Base-by-base conservation (phyloP, 495 filamentous ascomycete species). In the Penicillium verhagenii region DNA sequence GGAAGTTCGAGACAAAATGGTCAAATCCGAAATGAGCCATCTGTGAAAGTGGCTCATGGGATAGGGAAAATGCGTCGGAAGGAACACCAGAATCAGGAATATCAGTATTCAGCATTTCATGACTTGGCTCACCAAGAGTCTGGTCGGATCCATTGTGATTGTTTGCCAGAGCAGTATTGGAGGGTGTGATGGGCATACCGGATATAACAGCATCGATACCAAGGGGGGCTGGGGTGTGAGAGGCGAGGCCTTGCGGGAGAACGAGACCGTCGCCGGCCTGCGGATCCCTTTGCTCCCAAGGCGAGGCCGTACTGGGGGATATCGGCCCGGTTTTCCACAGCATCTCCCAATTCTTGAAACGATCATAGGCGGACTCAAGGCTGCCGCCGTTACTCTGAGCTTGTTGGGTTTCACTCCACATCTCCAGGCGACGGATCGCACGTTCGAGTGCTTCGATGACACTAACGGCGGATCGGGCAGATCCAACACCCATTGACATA, bases 311-410 rank as follows among this genome's bases (percentile, higher is more conserved):
- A 4, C 63, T 58, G 1, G 74, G 73, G 2, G 73, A 77, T 0
- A 76, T 58, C 7, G 75, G 75, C 4, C 76, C 77, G 7, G 73
- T 73, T 51, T 79, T 78, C 77, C 77, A 80, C 6, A 79, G 71
- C 73, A 77, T 76, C 43, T 79, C 75, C 77, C 77, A 80, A 21
- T 74, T 78, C 39, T 80, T 80, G 63, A 80, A 80, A 1, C 72
- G 67, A 50, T 78, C 77, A 40, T 80, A 80, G 18, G 72, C 77
- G 0, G 77, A 80, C 52, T 77, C 74, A 9, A 59, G 46, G 18
- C 52, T 39, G 33, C 71, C 68, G 8, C 61, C 58, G 45, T 63
- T 70, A 29, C 57, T 70, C 25, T 67, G 57, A 4, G 67, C 61
- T 49, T 62, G 59, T 11, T 77, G 69, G 2, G 59, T 66, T 46